These are phyloP conservation scores for Grifola frondosa DNA, from an alignment of 1,284 basidiomycete genomes.

Conservation along the genomic window DNA sequence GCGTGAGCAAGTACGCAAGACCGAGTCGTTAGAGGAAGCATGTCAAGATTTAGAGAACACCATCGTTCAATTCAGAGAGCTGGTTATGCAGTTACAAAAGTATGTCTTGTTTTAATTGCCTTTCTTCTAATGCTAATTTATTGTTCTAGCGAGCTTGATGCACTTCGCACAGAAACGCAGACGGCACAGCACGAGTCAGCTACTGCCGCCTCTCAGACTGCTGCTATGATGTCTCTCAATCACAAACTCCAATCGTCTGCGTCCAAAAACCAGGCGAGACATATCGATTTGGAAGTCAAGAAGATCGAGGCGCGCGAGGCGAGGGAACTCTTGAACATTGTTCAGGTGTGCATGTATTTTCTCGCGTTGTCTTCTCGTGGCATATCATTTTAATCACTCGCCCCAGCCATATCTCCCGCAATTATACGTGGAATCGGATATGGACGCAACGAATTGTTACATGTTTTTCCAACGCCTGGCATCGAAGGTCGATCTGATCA, in stretches of 20 bases:
- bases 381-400: background rate
- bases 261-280: conserved; percentile 84
- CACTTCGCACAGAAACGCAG: conserved; percentile 79
- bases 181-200: conserved; percentile 81
- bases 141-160: conserved; percentile 72
- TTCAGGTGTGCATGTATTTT: conserved; percentile 60
- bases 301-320: conserved; percentile 83
- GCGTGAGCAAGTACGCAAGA: conserved; percentile 65
- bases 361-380: background rate
- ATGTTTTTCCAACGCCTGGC: conserved; percentile 89
- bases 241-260: conserved; percentile 89
- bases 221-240: conserved; percentile 89
- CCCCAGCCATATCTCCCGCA: conserved; percentile 21
- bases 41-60: conserved; percentile 86
- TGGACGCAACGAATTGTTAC: conserved; percentile 83
- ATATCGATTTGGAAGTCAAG: conserved; percentile 84
- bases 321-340: conserved; percentile 70
- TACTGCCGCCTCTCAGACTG: conserved; percentile 69
- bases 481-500: conserved; percentile 84
- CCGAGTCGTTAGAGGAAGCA: conserved; percentile 70
- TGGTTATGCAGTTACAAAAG: conserved; percentile 83
- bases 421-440: conserved; percentile 69
- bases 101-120: conserved; percentile 32
- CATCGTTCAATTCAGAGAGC: conserved; percentile 87
- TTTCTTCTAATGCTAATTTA: conserved; percentile 4